Evolutionary conservation across 2,329 filamentous ascomycete genomes (phyloP).

Genomic region (Leptosphaerulina australis): DNA sequence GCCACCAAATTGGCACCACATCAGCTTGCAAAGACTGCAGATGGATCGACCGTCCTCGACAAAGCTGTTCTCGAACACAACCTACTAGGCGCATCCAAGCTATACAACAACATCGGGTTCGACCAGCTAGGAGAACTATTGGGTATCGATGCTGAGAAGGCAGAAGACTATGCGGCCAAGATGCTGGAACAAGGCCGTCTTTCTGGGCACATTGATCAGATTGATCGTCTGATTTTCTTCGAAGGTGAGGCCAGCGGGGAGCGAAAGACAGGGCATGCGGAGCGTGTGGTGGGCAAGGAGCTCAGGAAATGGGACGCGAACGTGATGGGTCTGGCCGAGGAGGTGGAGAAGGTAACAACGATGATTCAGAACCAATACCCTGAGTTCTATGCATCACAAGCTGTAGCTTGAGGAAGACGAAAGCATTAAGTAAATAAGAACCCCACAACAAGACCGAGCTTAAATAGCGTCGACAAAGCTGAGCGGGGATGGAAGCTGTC

Average conservation of each 20-base stretch:
- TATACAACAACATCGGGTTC: conserved; percentile 59
- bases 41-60: conserved; percentile 90
- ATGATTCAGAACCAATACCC: conserved; percentile 82
- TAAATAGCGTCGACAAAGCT: neutral
- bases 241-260: conserved; percentile 75
- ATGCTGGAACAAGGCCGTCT: conserved; percentile 97
- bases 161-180: conserved; percentile 86
- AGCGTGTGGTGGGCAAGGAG: conserved; percentile 67
- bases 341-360: conserved; percentile 85
- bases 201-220: conserved; percentile 90
- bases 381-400: conserved; percentile 54
- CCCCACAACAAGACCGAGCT: neutral
- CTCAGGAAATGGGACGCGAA: conserved; percentile 88
- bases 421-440: neutral
- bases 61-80: conserved; percentile 97
- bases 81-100: conserved; percentile 76
- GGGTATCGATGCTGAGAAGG: conserved; percentile 77
- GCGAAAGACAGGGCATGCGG: conserved; percentile 69
- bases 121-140: conserved; percentile 77
- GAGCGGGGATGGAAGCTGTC: neutral
- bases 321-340: conserved; percentile 83
- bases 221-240: conserved; percentile 86
- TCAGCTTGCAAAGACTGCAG: conserved; percentile 86
- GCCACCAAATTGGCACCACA: conserved; percentile 80
- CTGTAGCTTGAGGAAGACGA: conserved; percentile 36